phyloP scores from a whole-genome alignment of 805 yeast species.

The Isabelozyma gotoi region DNA sequence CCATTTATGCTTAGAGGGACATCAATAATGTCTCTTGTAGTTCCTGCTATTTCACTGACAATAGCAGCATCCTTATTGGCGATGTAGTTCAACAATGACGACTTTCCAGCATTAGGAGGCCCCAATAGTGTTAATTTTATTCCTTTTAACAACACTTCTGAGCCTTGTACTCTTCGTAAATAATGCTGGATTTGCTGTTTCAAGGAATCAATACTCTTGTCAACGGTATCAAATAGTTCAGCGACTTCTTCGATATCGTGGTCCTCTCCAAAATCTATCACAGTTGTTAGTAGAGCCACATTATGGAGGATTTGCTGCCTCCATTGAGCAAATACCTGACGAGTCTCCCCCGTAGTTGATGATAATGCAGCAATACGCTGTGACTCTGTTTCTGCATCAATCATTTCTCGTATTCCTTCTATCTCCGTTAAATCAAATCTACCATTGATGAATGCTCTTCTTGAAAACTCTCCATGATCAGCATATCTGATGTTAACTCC shows the following conservation, averaged over 20 bases:
- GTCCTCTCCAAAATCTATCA: constrained; percentile 95
- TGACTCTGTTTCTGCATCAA: constrained; percentile 91
- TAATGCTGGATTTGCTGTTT: constrained; percentile 45
- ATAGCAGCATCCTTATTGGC: constrained; percentile 84
- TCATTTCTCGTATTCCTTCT: constrained; percentile 85
- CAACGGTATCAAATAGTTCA: constrained; percentile 52
- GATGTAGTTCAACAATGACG: constrained; percentile 75
- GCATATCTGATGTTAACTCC: constrained; percentile 67
- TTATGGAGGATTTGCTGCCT: constrained; percentile 60
- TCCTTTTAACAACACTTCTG: constrained; percentile 70
- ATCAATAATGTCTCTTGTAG: constrained; percentile 87
- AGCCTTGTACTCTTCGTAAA: constrained; percentile 47
- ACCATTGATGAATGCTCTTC: constrained; percentile 82
- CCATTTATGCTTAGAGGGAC: constrained; percentile 81
- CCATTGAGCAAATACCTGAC: constrained; percentile 60
- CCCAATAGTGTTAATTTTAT: constrained; percentile 75
- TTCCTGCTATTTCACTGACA: constrained; percentile 89
- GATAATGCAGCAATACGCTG: constrained; percentile 76
- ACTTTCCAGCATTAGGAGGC: constrained; percentile 96
- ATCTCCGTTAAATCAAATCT: constrained; percentile 82
- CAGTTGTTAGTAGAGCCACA: constrained; percentile 77
- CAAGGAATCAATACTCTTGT: constrained; percentile 39
- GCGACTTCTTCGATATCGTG: constrained; percentile 72
- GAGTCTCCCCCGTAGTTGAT: constrained; percentile 71
- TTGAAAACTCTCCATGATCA: constrained; percentile 89